These are phyloP conservation scores for Diaporthe destruens DNA, from an alignment of 2,329 filamentous ascomycete species.

Conservation along the genomic window DNA sequence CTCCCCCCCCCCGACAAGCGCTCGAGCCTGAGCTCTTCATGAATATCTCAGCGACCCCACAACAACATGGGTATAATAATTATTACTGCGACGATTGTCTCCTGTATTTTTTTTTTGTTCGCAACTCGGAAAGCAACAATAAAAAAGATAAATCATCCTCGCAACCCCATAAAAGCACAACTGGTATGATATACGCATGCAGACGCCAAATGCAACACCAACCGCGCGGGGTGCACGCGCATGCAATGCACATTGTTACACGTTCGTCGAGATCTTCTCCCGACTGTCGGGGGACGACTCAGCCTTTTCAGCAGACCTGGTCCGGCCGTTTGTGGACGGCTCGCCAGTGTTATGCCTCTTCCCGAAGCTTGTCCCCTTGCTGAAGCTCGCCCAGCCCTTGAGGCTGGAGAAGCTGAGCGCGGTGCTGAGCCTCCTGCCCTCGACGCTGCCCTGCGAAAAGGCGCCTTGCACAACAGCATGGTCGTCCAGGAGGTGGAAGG, in stretches of 20 bases:
- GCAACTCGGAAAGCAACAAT: background rate
- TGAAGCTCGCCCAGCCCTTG: constrained; percentile 54
- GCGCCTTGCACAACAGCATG: constrained; percentile 61
- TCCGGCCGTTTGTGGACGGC: background rate
- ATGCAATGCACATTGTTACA: constrained; percentile 19
- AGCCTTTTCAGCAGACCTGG: constrained; percentile 15
- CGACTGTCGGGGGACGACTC: constrained; percentile 1
- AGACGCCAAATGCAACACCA: constrained; percentile 26
- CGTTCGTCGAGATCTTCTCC: constrained; percentile 23
- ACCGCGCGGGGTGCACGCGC: background rate
- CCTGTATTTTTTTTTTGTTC: constrained; percentile 6
- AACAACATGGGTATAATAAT: constrained; percentile 11
- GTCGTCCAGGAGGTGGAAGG: constrained; percentile 65
- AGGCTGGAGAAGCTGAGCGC: constrained; percentile 67
- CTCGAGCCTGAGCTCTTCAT: constrained; percentile 23
- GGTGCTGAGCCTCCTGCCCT: constrained; percentile 58
- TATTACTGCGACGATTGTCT: background rate
- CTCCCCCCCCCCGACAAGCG: too few species aligned
- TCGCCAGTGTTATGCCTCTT: constrained; percentile 47
- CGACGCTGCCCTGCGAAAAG: constrained; percentile 66
- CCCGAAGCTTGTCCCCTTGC: constrained; percentile 51
- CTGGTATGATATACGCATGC: background rate
- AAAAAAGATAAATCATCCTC: background rate
- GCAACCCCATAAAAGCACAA: background rate
- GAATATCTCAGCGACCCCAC: constrained; percentile 1